A percentile compares a stretch with the other conserved stretches of the same genome.
Evolutionary conservation across 768 basidiomycete genomes (phyloP).

Genomic region (Naganishia vishniacii): DNA sequence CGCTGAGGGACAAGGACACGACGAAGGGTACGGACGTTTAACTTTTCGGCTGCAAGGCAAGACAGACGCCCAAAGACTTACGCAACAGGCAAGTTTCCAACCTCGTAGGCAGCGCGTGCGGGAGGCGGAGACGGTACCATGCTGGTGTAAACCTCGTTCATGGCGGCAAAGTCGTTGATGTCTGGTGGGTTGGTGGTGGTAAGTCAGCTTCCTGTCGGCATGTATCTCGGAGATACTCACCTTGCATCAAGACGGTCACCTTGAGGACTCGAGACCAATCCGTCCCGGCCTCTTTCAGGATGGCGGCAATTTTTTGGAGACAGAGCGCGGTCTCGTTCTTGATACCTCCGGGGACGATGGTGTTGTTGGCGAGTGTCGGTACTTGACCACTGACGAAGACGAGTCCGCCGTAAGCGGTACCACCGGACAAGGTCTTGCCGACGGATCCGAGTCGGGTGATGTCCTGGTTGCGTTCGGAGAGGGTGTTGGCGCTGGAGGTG

Average conservation of each 20-base stretch:
- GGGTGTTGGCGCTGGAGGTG: neutral
- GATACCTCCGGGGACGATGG: conserved; percentile 30
- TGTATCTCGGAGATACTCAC: conserved; percentile 10
- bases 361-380: conserved; percentile 25
- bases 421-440: conserved; percentile 26
- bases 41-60: neutral
- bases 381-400: conserved; percentile 32
- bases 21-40: neutral
- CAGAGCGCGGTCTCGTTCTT: conserved; percentile 32
- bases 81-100: conserved; percentile 31
- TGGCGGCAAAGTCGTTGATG: conserved; percentile 32
- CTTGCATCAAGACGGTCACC: conserved; percentile 30
- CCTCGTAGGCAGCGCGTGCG: conserved; percentile 30
- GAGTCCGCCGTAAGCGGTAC: conserved; percentile 28
- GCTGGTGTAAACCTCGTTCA: conserved; percentile 33
- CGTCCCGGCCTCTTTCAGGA: conserved; percentile 30
- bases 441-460: conserved; percentile 29
- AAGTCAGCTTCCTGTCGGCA: neutral
- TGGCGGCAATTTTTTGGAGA: conserved; percentile 26
- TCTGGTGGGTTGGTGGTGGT: conserved; percentile 1
- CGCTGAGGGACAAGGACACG: neutral
- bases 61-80: conserved; percentile 9
- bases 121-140: conserved; percentile 29
- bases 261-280: conserved; percentile 32
- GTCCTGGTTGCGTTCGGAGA: conserved; percentile 21